Percentiles rank a stretch among this genome's conserved stretches.
phyloP scores from a whole-genome alignment of 202 grass and related monocot species.

The Cymbopogon flexuosus region DNA sequence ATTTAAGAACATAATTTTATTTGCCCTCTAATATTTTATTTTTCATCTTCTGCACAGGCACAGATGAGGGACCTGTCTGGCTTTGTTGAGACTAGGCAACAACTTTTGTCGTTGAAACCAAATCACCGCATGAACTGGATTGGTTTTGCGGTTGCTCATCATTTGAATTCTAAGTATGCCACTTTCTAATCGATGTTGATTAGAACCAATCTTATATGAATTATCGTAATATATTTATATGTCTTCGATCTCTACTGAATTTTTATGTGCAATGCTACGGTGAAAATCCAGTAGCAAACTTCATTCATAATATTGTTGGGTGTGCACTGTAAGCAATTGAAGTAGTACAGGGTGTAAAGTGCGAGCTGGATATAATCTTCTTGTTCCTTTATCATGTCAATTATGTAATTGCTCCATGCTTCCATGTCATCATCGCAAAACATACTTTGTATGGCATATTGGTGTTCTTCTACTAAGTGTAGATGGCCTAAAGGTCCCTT shows the following conservation, averaged over 20 bases:
- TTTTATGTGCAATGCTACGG: neutral
- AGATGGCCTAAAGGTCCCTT: neutral
- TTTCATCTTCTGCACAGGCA: constrained; percentile 50
- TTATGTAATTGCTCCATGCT: neutral
- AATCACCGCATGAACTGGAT: constrained; percentile 99
- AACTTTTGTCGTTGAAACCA: constrained; percentile 82
- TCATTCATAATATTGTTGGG: neutral
- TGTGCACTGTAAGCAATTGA: neutral
- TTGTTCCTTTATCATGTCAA: constrained; percentile 8
- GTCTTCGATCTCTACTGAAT: neutral
- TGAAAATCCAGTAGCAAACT: constrained; percentile 5
- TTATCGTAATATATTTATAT: neutral
- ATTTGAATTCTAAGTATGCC: constrained; percentile 94
- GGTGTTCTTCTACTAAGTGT: neutral
- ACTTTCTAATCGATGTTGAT: constrained; percentile 21
- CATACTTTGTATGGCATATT: neutral
- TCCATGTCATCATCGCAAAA: neutral
- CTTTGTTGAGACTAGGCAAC: constrained; percentile 99
- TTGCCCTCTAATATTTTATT: constrained; percentile 27
- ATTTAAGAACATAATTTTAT: neutral
- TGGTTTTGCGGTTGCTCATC: constrained; percentile 92
- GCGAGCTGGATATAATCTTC: neutral
- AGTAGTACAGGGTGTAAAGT: too few species aligned
- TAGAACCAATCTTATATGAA: constrained; percentile 14
- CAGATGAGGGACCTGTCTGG: constrained; percentile 96